Conservation (phyloP, 176 grass and related monocot genomes). For the Triticum urartu region DNA sequence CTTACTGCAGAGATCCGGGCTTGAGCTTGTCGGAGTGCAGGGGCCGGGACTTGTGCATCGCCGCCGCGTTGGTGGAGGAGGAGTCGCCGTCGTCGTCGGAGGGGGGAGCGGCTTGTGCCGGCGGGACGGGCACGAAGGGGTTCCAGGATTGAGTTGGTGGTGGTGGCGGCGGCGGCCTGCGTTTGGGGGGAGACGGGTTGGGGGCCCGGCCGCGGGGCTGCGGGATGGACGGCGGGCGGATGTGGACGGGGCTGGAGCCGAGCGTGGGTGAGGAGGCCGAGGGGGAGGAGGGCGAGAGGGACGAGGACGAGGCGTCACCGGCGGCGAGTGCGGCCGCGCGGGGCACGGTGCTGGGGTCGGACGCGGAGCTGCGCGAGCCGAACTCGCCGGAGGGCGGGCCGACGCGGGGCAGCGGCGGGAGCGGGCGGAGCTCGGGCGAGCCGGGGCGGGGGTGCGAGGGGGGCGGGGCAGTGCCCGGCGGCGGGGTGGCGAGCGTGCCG, state of each 20-base stretch:
- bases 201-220: constrained; percentile 39
- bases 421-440: constrained; percentile 59
- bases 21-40: constrained; percentile 74
- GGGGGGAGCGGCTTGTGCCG: background rate
- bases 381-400: constrained; percentile 49
- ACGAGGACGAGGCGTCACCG: constrained; percentile 19
- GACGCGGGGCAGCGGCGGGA: constrained; percentile 56
- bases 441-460: constrained; percentile 9
- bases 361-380: background rate
- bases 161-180: constrained; percentile 8
- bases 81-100: background rate
- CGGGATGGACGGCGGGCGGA: constrained; percentile 42
- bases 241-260: constrained; percentile 44
- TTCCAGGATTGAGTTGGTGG: constrained; percentile 36
- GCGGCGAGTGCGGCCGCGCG: background rate
- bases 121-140: constrained; percentile 30
- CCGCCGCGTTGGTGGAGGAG: background rate
- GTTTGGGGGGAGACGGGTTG: constrained; percentile 37
- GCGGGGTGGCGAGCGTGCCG: constrained; percentile 48
- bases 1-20: constrained; percentile 67
- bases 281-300: constrained; percentile 32
- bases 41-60: constrained; percentile 41
- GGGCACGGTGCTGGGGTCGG: background rate
- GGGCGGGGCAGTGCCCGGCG: background rate
- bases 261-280: constrained; percentile 45